Conservation (phyloP, 345 rosid genomes). For the Acer saccharum region DNA sequence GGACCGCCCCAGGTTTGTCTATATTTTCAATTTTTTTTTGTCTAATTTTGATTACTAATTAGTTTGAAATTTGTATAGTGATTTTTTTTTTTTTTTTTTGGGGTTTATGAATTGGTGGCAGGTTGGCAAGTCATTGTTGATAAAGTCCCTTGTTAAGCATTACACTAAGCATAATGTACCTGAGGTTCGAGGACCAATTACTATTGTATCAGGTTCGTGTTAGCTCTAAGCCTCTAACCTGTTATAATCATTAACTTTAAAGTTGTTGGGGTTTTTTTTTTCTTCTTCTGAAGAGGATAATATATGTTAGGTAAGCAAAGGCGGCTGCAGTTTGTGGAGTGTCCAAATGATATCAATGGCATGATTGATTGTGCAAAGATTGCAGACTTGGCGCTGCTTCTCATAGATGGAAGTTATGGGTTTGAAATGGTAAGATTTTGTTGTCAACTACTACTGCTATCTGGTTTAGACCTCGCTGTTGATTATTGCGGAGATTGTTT, state of each 20-base stretch:
- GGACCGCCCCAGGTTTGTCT: constrained; percentile 78
- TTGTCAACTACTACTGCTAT: background rate
- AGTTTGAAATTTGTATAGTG: background rate
- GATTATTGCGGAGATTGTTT: background rate
- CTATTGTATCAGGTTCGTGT: constrained; percentile 72
- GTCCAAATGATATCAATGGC: constrained; percentile 95
- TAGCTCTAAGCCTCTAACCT: background rate
- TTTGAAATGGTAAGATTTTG: constrained; percentile 62
- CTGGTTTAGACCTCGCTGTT: background rate
- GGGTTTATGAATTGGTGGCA: constrained; percentile 28
- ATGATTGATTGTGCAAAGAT: constrained; percentile 93
- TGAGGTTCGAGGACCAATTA: constrained; percentile 86
- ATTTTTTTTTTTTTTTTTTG: background rate
- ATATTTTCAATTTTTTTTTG: background rate
- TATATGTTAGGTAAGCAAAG: constrained; percentile 61
- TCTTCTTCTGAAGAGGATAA: constrained; percentile 20
- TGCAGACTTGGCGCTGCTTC: constrained; percentile 90
- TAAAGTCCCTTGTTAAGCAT: constrained; percentile 78
- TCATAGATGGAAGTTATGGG: constrained; percentile 94
- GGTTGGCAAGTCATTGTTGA: constrained; percentile 93
- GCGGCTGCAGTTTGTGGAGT: constrained; percentile 90
- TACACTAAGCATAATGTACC: constrained; percentile 80
- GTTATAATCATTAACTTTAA: background rate
- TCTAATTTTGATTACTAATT: background rate
- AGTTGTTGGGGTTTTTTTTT: background rate